Percentiles rank a stretch among this genome's conserved stretches.
Evolutionary conservation across 2,329 filamentous ascomycete genomes (phyloP).

Genomic region (Monosporascus cannonballus): DNA sequence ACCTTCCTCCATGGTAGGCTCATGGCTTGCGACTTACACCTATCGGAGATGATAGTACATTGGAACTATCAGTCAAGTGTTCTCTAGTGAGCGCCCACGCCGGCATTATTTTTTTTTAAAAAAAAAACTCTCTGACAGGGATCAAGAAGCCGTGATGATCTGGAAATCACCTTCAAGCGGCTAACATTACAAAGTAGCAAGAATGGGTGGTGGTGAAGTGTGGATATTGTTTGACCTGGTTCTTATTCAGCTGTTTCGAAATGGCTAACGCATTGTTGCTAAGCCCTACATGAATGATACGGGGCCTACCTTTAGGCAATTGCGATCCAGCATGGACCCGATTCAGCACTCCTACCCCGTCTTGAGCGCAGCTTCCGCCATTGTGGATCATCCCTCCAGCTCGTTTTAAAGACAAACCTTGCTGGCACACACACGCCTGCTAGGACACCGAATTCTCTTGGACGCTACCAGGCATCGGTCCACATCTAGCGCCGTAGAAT

Average conservation of each 20-base stretch:
- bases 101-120: conserved; percentile 13
- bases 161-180: conserved; percentile 14
- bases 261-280: not conserved
- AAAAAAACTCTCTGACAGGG: conserved; percentile 17
- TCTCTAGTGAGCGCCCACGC: conserved; percentile 4
- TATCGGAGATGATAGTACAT: conserved; percentile 1
- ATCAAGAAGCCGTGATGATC: conserved; percentile 22
- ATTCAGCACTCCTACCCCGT: not conserved
- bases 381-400: not conserved
- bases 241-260: not conserved
- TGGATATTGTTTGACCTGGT: not conserved
- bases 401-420: conserved; percentile 37
- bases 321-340: not conserved
- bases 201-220: conserved; percentile 9
- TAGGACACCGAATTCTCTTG: conserved; percentile 28
- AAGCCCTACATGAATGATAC: not conserved
- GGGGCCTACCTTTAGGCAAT: not conserved
- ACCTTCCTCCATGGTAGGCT: not conserved
- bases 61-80: not conserved
- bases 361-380: conserved; percentile 1
- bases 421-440: conserved; percentile 33
- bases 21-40: not conserved
- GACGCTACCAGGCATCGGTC: not conserved
- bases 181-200: conserved; percentile 12
- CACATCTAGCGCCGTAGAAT: not conserved